Evolutionary conservation across 1,284 basidiomycete genomes (phyloP), one percentile per base, ranked within the genome.

Genomic region (Spongiforma sp.): DNA sequence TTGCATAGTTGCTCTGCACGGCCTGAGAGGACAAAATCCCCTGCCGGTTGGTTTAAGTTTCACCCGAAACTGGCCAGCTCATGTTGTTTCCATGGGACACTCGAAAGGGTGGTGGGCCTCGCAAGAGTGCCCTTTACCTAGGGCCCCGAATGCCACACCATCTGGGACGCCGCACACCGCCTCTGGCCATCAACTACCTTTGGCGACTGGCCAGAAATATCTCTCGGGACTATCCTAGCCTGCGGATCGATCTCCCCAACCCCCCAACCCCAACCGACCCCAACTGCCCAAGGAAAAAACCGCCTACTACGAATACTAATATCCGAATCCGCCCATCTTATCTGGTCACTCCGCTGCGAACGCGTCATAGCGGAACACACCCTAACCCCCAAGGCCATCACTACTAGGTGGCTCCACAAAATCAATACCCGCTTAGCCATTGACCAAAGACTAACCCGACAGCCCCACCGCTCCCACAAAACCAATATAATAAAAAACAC

Each of bases 61-160:
- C 19, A 53, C 26, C 34, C 36, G 17, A 37, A 37, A 37, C 36
- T 37, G 36, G 17, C 37, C 24, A 61, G 53, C 41, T 61, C 53
- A 61, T 55, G 53, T 61, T 61, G 59, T 60, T 60, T 61, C 60
- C 53, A 55, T 14, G 26, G 46, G 53, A 61, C 60, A 55, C 32
- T 17, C n/a, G n/a, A n/a, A n/a, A 5, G 8, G 30, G 43, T 56
- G 54, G 33, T 61, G 54, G 43, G 34, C 17, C 53, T 61, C 12
- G 32, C 60, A 61, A 61, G 53, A 61, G 50, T 19, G 15, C 21
- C 50, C 50, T 53, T 33, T 33, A 32, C 50, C 33, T 53, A 32
- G 50, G 50, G 39, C 39, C 12, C 12, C 19, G 39, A 41, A 41
- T 21, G 19, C 19, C 17, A 17, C 39, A 41, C 39, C 2, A 15